These are phyloP conservation scores for Lentinula aciculospora DNA, from an alignment of 768 basidiomycete genomes.

Conservation along the genomic window DNA sequence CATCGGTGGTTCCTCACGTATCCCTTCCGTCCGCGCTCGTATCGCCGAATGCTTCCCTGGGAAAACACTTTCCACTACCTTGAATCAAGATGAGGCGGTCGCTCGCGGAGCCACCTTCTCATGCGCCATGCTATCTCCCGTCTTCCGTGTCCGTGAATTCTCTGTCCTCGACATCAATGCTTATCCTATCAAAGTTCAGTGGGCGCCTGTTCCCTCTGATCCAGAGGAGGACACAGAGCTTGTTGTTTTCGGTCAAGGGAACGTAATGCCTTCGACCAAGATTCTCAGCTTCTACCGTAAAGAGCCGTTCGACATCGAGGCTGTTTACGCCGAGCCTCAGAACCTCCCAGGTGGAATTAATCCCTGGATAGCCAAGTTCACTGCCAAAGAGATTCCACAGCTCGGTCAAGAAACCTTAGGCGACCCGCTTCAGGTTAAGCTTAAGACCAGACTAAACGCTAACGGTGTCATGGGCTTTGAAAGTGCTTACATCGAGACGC, in stretches of 20 bases:
- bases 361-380: constrained; percentile 81
- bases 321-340: constrained; percentile 70
- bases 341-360: constrained; percentile 73
- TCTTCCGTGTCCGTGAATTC: constrained; percentile 98
- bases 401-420: constrained; percentile 43
- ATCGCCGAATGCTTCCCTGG: constrained; percentile 82
- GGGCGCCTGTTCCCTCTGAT: constrained; percentile 71
- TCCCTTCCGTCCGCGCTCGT: constrained; percentile 85
- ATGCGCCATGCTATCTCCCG: constrained; percentile 94
- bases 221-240: constrained; percentile 90
- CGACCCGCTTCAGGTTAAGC: constrained; percentile 78
- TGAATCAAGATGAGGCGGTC: constrained; percentile 97
- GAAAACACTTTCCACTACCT: constrained; percentile 82
- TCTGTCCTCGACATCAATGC: constrained; percentile 77
- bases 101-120: constrained; percentile 96
- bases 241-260: constrained; percentile 82
- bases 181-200: constrained; percentile 88
- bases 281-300: constrained; percentile 92
- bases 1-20: constrained; percentile 88
- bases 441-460: constrained; percentile 83
- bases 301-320: constrained; percentile 83
- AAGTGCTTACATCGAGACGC: constrained; percentile 76
- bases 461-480: constrained; percentile 89
- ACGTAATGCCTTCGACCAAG: constrained; percentile 89
- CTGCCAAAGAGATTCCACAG: constrained; percentile 73